Conservation (phyloP, 257 asterid species). For the Linderniella brevidens region DNA sequence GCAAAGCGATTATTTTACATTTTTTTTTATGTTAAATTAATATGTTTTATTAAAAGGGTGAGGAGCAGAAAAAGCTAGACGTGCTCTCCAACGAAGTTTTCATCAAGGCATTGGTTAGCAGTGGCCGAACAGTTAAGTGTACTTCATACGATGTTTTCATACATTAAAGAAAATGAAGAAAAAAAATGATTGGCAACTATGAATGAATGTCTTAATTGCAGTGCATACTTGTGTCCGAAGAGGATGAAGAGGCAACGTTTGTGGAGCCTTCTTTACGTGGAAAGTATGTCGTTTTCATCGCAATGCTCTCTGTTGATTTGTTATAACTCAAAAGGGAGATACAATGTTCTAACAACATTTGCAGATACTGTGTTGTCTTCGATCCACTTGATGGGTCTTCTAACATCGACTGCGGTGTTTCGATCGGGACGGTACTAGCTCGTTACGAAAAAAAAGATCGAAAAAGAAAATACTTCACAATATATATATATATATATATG, state of each 20-base stretch:
- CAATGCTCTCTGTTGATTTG: too few relatives aligned
- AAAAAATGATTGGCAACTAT: too few relatives aligned
- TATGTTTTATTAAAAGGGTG: constrained; percentile 34
- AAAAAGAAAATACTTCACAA: background rate
- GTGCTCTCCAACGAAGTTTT: constrained; percentile 91
- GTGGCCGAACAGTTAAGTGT: constrained; percentile 61
- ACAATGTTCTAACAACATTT: background rate
- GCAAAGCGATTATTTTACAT: background rate
- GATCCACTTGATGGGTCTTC: constrained; percentile 99
- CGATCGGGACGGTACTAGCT: constrained; percentile 72
- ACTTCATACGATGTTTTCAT: too few relatives aligned
- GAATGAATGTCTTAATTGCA: constrained; percentile 14
- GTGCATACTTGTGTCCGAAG: constrained; percentile 95
- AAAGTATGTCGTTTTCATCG: constrained; percentile 29
- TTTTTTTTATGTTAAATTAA: constrained; percentile 4
- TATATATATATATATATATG: background rate
- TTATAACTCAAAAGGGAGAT: background rate
- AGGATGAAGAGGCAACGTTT: constrained; percentile 80
- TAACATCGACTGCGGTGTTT: constrained; percentile 93
- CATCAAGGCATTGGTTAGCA: constrained; percentile 81
- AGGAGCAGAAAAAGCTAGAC: constrained; percentile 94
- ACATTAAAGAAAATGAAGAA: too few relatives aligned
- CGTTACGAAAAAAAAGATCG: background rate
- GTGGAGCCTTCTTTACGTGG: constrained; percentile 74
- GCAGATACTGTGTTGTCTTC: constrained; percentile 89